Conservation (phyloP, 495 filamentous ascomycete genomes). For the Penicillium steckii region DNA sequence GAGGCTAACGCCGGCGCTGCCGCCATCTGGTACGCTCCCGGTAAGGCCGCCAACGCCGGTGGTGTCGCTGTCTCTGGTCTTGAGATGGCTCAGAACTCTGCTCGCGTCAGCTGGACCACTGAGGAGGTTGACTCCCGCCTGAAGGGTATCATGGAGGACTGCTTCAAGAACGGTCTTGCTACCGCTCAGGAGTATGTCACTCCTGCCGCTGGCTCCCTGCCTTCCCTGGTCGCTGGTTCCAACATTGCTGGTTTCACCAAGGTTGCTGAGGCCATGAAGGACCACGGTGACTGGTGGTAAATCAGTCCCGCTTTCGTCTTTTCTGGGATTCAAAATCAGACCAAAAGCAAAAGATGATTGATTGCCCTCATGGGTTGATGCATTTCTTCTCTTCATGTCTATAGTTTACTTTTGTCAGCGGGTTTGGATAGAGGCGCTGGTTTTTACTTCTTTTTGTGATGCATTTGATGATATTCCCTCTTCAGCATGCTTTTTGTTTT, state of each 20-base stretch:
- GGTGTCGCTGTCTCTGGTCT: constrained; percentile 97
- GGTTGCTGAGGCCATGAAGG: constrained; percentile 91
- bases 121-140: constrained; percentile 93
- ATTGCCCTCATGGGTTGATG: constrained; percentile 17
- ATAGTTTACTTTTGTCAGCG: constrained; percentile 29
- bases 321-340: background rate
- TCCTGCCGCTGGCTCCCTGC: constrained; percentile 75
- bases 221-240: constrained; percentile 84
- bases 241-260: constrained; percentile 98
- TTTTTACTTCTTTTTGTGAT: constrained; percentile 19
- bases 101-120: constrained; percentile 76
- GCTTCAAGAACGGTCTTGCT: constrained; percentile 87
- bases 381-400: constrained; percentile 23
- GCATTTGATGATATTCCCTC: constrained; percentile 34
- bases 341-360: constrained; percentile 13
- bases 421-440: constrained; percentile 43
- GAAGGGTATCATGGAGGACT: constrained; percentile 89
- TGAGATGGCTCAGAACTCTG: constrained; percentile 98
- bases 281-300: constrained; percentile 97
- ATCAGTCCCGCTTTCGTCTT: constrained; percentile 17
- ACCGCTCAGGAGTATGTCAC: constrained; percentile 88
- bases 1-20: constrained; percentile 61
- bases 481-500: constrained; percentile 24
- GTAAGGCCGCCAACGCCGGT: constrained; percentile 92
- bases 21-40: constrained; percentile 94